Conservation (phyloP, 2,329 filamentous ascomycete genomes). For the Neonectria hederae region DNA sequence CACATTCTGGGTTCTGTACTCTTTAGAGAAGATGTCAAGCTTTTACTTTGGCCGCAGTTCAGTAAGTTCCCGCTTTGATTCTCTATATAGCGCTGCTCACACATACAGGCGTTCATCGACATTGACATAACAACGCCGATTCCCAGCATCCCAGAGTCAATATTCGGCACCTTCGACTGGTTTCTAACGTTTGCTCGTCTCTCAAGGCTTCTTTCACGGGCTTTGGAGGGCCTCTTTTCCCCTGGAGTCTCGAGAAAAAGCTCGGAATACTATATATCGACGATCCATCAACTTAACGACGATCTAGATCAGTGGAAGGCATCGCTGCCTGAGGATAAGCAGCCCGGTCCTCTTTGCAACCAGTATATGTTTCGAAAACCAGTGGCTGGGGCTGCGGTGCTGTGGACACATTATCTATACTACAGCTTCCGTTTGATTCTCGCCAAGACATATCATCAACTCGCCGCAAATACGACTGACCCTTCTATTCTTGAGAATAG, state of each 20-base stretch:
- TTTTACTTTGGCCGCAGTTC: constrained; percentile 37
- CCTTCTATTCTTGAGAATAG: background rate
- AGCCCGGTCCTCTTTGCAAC: constrained; percentile 1
- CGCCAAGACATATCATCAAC: constrained; percentile 22
- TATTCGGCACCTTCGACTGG: constrained; percentile 32
- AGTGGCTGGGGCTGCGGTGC: constrained; percentile 10
- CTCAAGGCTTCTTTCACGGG: constrained; percentile 26
- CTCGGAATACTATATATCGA: constrained; percentile 9
- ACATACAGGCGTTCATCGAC: constrained; percentile 23
- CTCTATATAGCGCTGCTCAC: background rate
- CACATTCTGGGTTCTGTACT: constrained; percentile 34
- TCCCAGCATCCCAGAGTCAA: constrained; percentile 31
- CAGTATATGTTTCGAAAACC: constrained; percentile 15
- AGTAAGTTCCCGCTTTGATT: constrained; percentile 6
- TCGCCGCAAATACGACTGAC: constrained; percentile 1
- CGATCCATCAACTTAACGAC: constrained; percentile 21
- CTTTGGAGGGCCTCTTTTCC: constrained; percentile 28
- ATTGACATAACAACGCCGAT: constrained; percentile 28
- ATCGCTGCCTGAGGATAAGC: constrained; percentile 23
- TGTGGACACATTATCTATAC: constrained; percentile 36
- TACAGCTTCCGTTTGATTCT: constrained; percentile 32
- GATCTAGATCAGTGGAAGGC: constrained; percentile 32
- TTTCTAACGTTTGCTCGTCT: constrained; percentile 20
- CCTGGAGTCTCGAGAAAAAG: constrained; percentile 25
- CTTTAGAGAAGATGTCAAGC: constrained; percentile 34